Evolutionary conservation across 106 monocot genomes (phyloP), one percentile per base, ranked within the genome.

Genomic region (Iris macrosiphon): DNA sequence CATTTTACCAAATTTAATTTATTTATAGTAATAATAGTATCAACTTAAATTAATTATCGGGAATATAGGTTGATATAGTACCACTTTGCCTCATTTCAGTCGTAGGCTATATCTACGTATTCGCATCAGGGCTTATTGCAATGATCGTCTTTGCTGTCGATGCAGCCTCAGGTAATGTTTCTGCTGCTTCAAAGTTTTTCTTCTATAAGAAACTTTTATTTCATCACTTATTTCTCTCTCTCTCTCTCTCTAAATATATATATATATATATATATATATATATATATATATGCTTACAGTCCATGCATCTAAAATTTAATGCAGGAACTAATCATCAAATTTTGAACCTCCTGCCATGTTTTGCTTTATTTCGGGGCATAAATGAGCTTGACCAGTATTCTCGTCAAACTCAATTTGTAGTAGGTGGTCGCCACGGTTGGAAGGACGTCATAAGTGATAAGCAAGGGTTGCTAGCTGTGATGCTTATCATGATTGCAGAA

Each of bases 41-140:
- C n/a, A n/a, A 10, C 34, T 35, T 35, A 35, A 10, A 6, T 35
- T n/a, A n/a, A n/a, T n/a, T n/a, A n/a, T n/a, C n/a, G n/a, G n/a
- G n/a, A n/a, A n/a, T n/a, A n/a, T n/a, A 9, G 9, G 9, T 34
- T 34, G 34, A 4, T 34, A 9, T 9, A 34, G 4, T 34, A 9
- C 9, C 9, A 5, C 34, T 5, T 9, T 34, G 34, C 34, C 4
- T 34, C 6, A 34, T 40, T 67, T 38, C 71, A 79, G 73, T 67
- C 2, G 40, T 74, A 30, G 59, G 52, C 24, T 74, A 69, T 48
- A 53, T 69, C 6, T 79, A 79, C 29, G 60, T 79, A 3, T 73
- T 79, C 56, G 64, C 62, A 13, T 73, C 73, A 11, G 63, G 73
- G 10, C 52, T 79, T 17, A 37, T 79, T 17, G 73, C n/a, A n/a